Percentiles rank a stretch among this genome's conserved stretches.
Conservation (phyloP, 768 basidiomycete genomes). For the Lentinula guzmanii region DNA sequence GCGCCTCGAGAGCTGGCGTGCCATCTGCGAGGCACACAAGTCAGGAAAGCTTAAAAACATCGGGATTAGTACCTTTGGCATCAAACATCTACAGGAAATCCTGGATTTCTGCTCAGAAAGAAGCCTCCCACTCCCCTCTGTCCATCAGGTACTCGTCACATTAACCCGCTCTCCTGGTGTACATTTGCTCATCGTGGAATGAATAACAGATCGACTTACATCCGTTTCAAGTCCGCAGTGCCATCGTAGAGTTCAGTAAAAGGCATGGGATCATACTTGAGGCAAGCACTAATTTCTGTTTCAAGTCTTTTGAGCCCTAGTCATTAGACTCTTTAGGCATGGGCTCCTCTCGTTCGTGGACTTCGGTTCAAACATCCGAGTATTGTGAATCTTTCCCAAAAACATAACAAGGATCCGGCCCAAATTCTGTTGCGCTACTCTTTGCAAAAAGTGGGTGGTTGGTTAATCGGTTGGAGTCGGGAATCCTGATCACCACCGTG, state of each 20-base stretch:
- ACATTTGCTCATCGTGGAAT: slow-evolving; percentile 1
- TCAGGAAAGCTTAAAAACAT: slow-evolving; percentile 53
- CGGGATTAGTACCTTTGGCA: slow-evolving; percentile 60
- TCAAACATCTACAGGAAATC: slow-evolving; percentile 53
- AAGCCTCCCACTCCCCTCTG: slow-evolving; percentile 42
- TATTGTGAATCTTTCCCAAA: slow-evolving; percentile 40
- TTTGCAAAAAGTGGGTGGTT: slow-evolving; percentile 56
- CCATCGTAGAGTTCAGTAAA: slow-evolving; percentile 55
- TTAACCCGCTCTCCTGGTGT: background rate
- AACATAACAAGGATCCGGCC: slow-evolving; percentile 51
- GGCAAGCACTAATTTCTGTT: slow-evolving; percentile 27
- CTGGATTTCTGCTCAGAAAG: slow-evolving; percentile 21
- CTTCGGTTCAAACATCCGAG: slow-evolving; percentile 56
- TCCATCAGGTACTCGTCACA: slow-evolving; percentile 48
- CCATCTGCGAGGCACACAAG: slow-evolving; percentile 57
- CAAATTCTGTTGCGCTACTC: slow-evolving; percentile 67
- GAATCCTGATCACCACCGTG: background rate
- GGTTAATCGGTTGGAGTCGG: background rate
- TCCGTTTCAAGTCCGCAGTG: slow-evolving; percentile 64
- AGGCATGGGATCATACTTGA: slow-evolving; percentile 55
- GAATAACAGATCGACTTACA: slow-evolving; percentile 44
- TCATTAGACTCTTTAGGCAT: slow-evolving; percentile 38
- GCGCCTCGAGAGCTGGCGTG: slow-evolving; percentile 60
- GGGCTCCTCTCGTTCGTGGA: slow-evolving; percentile 67
- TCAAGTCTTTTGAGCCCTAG: background rate